Base-by-base conservation (phyloP, 176 grass and related monocot species). In the Carex scoparia region DNA sequence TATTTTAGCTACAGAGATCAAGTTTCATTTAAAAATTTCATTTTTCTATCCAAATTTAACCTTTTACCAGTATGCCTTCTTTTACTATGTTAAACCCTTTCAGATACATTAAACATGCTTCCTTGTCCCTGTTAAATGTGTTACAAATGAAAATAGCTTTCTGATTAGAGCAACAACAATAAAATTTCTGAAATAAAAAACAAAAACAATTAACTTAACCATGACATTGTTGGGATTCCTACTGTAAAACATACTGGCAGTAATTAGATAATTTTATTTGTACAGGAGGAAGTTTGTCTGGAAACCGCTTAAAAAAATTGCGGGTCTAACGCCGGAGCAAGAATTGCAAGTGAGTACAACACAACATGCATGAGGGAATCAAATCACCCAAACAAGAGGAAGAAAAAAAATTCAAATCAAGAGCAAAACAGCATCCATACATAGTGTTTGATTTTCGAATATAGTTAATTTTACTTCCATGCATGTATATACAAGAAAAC, bases 231-330 rank as follows among this genome's bases (percentile, higher is more conserved):
- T 69, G 15, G 42, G 66, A 18, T 69, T 68, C 10, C 3, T 32
- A 2, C 35, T 0, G 53, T 59, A 31, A 18, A 68, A 68, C 0
- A 49, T 65, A 31, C 70, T 27, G 27, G 7, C 62, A 79, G 23
- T 15, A 44, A 55, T 16, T 23, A 35, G 4, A 27, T 46, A 18
- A 0, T 10, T 46, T 62, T 5, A 54, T 86, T 57, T 12, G 7
- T 56, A 79, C 89, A 98, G 95, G 95, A 98, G 93, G 28, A 91
- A 90, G 68, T 98, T 98, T 1, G 16, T 92, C 8, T 98, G 91
- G 95, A 98, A 85, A 85, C 95, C 91, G 18, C 91, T 98, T 46
- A 93, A 92, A 76, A 91, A 98, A 59, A 92, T 90, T 51, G 79
- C 88, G 0, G 93, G 93, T 78, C 91, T 98, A 19, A 81, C 90